A percentile compares a stretch with the other conserved stretches of the same genome.
Evolutionary conservation across 2,329 filamentous ascomycete species (phyloP).

Genomic region (Xylaria digitata): DNA sequence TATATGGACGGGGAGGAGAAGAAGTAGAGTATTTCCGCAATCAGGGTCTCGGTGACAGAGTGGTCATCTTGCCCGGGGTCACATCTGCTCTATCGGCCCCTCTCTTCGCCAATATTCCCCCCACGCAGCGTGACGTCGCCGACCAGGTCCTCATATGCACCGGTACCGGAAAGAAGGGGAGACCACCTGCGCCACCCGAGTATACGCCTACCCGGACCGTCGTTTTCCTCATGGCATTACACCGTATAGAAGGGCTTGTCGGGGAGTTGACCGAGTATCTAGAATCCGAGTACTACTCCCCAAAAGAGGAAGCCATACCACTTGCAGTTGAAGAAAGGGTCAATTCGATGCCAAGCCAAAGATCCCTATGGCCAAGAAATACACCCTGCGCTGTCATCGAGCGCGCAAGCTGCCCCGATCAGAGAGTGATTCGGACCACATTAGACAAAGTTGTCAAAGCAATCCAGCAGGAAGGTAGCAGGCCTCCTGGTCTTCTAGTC

Average conservation of each 20-base stretch:
- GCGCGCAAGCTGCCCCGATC: constrained; percentile 91
- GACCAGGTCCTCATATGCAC: constrained; percentile 98
- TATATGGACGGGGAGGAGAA: constrained; percentile 95
- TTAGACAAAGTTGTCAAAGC: constrained; percentile 82
- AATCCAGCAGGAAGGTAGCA: constrained; percentile 87
- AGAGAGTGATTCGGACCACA: constrained; percentile 90
- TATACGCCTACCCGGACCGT: constrained; percentile 83
- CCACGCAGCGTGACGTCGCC: constrained; percentile 88
- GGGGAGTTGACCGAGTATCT: constrained; percentile 70
- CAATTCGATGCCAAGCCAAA: neutral
- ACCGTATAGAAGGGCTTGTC: constrained; percentile 81
- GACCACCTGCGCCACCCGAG: constrained; percentile 81
- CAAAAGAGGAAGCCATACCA: constrained; percentile 45
- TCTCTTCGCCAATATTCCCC: constrained; percentile 86
- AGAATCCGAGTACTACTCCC: constrained; percentile 49
- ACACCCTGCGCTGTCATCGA: constrained; percentile 95
- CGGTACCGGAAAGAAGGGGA: constrained; percentile 91
- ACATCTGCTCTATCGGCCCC: constrained; percentile 89
- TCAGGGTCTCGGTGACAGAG: constrained; percentile 72
- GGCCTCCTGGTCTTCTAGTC: constrained; percentile 89
- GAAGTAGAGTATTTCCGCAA: constrained; percentile 86
- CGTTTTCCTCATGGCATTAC: constrained; percentile 94
- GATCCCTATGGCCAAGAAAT: constrained; percentile 72
- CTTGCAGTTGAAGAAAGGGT: constrained; percentile 41
- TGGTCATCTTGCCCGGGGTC: constrained; percentile 85